Evolutionary conservation across 1,284 basidiomycete genomes (phyloP), one percentile per base, ranked within the genome.

Genomic region (Apiotrichum laibachii): DNA sequence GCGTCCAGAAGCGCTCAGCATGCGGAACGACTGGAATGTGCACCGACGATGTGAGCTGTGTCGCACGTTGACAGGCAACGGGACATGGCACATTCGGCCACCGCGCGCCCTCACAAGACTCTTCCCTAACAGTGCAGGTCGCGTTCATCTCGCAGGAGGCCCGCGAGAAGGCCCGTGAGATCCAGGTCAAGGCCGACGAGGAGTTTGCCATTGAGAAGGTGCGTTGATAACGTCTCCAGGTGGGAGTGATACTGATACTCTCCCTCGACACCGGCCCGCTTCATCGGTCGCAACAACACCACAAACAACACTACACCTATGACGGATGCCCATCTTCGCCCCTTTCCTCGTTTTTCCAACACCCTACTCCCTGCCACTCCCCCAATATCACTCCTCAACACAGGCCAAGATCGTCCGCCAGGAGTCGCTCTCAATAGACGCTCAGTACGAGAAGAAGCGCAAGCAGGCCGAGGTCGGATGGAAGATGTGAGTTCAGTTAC

Each of bases 201-300:
- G 93, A 97, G 80, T 97, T 96, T 75, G 88, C 92, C 21, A 96
- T 96, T 67, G 93, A 97, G 79, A 97, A 97, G 85, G 92, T 90
- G 44, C 34, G 70, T 63, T 22, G 37, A 15, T 5, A 18, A 16
- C 19, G 19, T n/a, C 8, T 5, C 6, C 21, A 10, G 5, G 3
- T n/a, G 11, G 5, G 46, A 18, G 31, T 16, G 18, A 19, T 48
- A 21, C 26, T 31, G 46, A 33, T 9, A 26, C 46, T 48, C 31
- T 48, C 31, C 15, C 21, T 18, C 46, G 15, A 6, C 45, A n/a
- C 26, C 15, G 16, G 26, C 33, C 31, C 2, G 4, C 18, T 31
- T 10, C 16, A 33, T n/a, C 10, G 2, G 16, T 18, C 15, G 42
- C 39, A 18, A n/a, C 44, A 31, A 31, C 7, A 7, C 26, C 3